Evolutionary conservation across 208 protist genomes (phyloP).

Genomic region (Trypanosoma congolense): DNA sequence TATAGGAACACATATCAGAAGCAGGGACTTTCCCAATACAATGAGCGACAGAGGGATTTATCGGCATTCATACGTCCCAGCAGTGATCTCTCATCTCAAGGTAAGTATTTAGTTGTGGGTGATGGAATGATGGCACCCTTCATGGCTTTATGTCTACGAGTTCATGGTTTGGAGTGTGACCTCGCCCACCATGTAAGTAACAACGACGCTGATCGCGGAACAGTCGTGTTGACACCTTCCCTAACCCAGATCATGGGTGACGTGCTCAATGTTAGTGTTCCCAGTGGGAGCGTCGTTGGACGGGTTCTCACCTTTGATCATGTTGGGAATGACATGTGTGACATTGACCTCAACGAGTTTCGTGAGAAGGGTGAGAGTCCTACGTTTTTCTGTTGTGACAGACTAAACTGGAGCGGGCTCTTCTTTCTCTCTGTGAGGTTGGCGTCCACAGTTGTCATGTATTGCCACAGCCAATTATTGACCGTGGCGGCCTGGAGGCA

Average conservation of each 20-base stretch:
- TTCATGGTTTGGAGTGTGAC: conserved; percentile 86
- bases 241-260: conserved; percentile 90
- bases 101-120: conserved; percentile 86
- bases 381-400: conserved; percentile 92
- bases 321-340: conserved; percentile 89
- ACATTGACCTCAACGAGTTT: conserved; percentile 90
- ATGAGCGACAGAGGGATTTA: conserved; percentile 39
- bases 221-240: conserved; percentile 86
- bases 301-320: conserved; percentile 89
- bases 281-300: conserved; percentile 84
- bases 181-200: conserved; percentile 62
- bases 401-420: conserved; percentile 76
- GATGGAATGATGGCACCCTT: conserved; percentile 90
- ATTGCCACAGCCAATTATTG: conserved; percentile 73
- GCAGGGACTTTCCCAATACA: conserved; percentile 55
- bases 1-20: conserved; percentile 1
- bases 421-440: conserved; percentile 81
- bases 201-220: conserved; percentile 78
- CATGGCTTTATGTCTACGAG: conserved; percentile 88
- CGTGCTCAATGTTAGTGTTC: conserved; percentile 87
- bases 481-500: conserved; percentile 69
- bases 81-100: conserved; percentile 45
- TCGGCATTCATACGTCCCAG: conserved; percentile 47
- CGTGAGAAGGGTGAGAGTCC: conserved; percentile 89
- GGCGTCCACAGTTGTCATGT: conserved; percentile 82